phyloP scores from a whole-genome alignment of 768 basidiomycete genomes.

The Auricularia sp. region DNA sequence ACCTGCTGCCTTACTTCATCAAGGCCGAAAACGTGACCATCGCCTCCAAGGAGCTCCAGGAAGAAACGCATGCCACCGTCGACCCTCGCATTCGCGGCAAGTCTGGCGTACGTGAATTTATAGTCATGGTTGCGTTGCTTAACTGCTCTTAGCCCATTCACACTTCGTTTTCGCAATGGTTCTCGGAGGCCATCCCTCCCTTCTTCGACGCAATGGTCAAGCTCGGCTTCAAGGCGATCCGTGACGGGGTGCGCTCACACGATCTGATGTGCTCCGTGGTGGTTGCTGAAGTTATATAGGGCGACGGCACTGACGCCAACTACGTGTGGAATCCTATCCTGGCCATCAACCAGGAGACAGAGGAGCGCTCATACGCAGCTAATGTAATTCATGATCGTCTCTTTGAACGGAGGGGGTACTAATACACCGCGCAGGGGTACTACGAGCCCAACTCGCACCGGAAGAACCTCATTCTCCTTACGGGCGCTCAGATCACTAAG shows the following conservation, averaged over 20 bases:
- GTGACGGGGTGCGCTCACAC: neutral
- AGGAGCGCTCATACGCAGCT: conserved; percentile 1
- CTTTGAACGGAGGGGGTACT: neutral
- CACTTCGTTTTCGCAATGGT: neutral
- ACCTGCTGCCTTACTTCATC: conserved; percentile 9
- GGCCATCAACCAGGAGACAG: neutral
- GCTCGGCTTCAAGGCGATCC: neutral
- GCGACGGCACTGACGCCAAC: neutral
- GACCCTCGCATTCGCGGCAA: neutral
- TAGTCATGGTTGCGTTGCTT: neutral
- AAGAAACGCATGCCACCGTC: neutral
- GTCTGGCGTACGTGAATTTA: neutral
- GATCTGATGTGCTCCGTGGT: too few relatives aligned
- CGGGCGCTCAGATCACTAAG: neutral
- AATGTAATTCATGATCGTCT: neutral
- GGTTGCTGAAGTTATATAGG: too few relatives aligned
- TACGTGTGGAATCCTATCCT: neutral
- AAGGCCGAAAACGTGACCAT: conserved; percentile 2
- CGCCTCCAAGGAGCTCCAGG: neutral
- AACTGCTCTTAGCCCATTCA: neutral
- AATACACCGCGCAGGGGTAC: neutral
- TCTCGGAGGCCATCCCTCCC: neutral
- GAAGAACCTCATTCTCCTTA: conserved; percentile 3
- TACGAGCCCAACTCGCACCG: neutral
- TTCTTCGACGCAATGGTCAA: neutral